phyloP scores from a whole-genome alignment of 768 basidiomycete species.

The Tricholoma hemisulphureum region DNA sequence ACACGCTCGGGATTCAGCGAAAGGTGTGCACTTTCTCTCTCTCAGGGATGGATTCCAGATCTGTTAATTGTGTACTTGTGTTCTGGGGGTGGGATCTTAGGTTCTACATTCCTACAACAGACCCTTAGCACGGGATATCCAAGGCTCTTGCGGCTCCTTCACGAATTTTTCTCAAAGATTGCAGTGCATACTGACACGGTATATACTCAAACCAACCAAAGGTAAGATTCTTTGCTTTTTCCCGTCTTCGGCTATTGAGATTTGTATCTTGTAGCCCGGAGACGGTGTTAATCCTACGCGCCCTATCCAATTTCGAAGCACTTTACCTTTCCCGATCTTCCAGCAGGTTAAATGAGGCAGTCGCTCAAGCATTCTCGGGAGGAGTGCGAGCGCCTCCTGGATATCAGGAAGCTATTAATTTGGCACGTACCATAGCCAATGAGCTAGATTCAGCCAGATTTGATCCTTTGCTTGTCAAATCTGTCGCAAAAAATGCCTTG shows the following conservation, averaged over 20 bases:
- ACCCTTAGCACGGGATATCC: slow-evolving; percentile 87
- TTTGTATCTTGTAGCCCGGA: slow-evolving; percentile 63
- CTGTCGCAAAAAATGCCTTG: slow-evolving; percentile 73
- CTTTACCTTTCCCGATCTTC: slow-evolving; percentile 86
- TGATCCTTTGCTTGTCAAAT: slow-evolving; percentile 81
- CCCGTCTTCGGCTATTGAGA: slow-evolving; percentile 1
- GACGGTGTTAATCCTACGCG: slow-evolving; percentile 82
- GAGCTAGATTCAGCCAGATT: slow-evolving; percentile 92
- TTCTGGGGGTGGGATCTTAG: slow-evolving; percentile 37
- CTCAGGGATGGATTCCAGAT: not conserved
- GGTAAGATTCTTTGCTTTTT: slow-evolving; percentile 40
- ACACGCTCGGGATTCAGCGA: slow-evolving; percentile 74
- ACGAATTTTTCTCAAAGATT: slow-evolving; percentile 95
- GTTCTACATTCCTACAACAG: slow-evolving; percentile 88
- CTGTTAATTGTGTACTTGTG: not conserved
- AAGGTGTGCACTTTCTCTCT: slow-evolving; percentile 47
- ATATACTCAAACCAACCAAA: slow-evolving; percentile 82
- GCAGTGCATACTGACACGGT: slow-evolving; percentile 94
- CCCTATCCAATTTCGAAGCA: slow-evolving; percentile 79
- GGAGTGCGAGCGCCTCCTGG: slow-evolving; percentile 71
- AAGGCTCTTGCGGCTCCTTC: slow-evolving; percentile 83
- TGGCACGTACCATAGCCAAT: slow-evolving; percentile 79
- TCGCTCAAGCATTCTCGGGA: slow-evolving; percentile 73
- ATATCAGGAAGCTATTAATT: slow-evolving; percentile 69
- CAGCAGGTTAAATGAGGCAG: slow-evolving; percentile 78